phyloP scores from a whole-genome alignment of 129 eudicot species.

The Ambrosia trifida region DNA sequence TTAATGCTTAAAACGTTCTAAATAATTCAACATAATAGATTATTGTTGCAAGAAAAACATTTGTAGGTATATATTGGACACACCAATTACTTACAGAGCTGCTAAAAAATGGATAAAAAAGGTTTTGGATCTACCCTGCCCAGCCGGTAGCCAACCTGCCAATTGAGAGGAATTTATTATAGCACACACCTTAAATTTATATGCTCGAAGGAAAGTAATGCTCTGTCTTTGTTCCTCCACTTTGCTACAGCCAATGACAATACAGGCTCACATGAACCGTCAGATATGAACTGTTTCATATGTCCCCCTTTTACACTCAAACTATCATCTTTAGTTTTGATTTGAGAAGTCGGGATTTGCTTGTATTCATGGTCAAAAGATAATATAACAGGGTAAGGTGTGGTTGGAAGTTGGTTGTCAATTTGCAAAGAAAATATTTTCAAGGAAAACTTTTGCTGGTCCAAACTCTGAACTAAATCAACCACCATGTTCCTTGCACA shows the following conservation, averaged over 20 bases:
- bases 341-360: conserved; percentile 40
- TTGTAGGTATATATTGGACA: background rate
- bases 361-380: conserved; percentile 70
- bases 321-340: conserved; percentile 46
- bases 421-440: conserved; percentile 75
- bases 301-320: conserved; percentile 41
- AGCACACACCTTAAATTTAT: conserved; percentile 68
- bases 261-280: conserved; percentile 56
- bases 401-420: conserved; percentile 78
- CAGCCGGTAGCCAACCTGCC: background rate
- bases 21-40: background rate
- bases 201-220: conserved; percentile 73
- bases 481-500: conserved; percentile 66
- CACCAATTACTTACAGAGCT: too few species aligned
- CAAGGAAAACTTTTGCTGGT: conserved; percentile 67
- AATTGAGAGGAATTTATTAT: background rate
- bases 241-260: conserved; percentile 65
- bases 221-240: conserved; percentile 77
- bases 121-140: background rate
- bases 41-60: background rate
- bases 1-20: background rate
- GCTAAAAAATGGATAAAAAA: background rate
- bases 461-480: conserved; percentile 71
- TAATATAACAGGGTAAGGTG: conserved; percentile 89
- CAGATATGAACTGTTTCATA: conserved; percentile 39